Base-by-base conservation (phyloP, 768 basidiomycete species). In the Psilocybe azurescens region DNA sequence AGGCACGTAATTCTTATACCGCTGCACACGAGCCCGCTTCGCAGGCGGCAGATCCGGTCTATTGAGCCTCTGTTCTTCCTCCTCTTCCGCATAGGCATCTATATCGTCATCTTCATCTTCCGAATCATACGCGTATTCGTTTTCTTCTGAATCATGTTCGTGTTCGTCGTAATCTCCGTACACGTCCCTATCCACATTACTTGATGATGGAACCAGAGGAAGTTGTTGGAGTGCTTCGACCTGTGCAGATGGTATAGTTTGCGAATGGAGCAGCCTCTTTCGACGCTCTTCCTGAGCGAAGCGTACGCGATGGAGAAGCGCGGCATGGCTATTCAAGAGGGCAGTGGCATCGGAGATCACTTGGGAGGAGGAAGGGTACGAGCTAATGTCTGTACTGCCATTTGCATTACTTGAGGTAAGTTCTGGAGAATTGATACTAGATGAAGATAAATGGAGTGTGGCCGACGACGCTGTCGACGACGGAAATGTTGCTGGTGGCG, bases 1-100 rank as follows among this genome's bases (percentile, higher is more conserved):
- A 1, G 93, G 89, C 14, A 95, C 83, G 66, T 97, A 96, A 70
- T 96, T 95, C 36, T 73, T 72, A 65, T 93, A 95, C 38, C 90
- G 82, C 20, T 83, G 81, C 5, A 85, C 77, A 3, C 92, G 84
- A 0, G 91, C 90, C 3, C 86, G 85, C 72, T 95, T 95, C 5
- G 87, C 83, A n/a, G 88, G 87, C 0, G 89, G 84, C 5, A 73
- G 72, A 52, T 83, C 83, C 28, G 70, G 63, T 30, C 78, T 75
- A 18, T 78, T 73, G 1, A 30, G 53, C 14, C 53, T 33, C 36
- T 61, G 33, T 47, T 56, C 32, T 20, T 56, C 53, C 36, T 55
- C 53, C 44, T 53, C 56, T 6, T 58, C 46, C 5, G 53, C 38
- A 16, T 33, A 18, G n/a, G 5, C 30, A 33, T 54, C 33, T 38